Evolutionary conservation across 352 stramenopile species (phyloP), one percentile per base, ranked within the genome.

Genomic region (Phytophthora melonis): DNA sequence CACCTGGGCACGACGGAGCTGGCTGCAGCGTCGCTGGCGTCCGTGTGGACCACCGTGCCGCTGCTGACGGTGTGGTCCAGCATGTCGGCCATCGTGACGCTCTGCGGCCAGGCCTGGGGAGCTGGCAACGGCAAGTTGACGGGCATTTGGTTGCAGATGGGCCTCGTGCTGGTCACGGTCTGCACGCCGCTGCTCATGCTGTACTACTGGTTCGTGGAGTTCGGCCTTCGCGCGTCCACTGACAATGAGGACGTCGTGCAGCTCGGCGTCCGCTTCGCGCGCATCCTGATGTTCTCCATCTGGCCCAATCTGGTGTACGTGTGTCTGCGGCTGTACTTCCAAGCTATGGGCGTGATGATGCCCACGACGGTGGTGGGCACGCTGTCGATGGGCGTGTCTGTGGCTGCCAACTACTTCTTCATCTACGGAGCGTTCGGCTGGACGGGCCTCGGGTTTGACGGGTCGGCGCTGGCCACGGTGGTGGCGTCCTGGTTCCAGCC

Each of bases 131-230:
- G 72, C 19, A 78, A 86, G 34, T 65, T 92, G 32, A 80, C 76
- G n/a, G 87, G 87, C 8, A 69, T 92, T 18, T 93, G 86, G 86
- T 71, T 93, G 54, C 86, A 93, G 60, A 90, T 93, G 80, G 86
- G 84, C 6, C 59, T 90, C 11, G 58, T 49, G 5, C 54, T 78
- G 13, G 71, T 78, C 21, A 68, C 66, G 30, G 1, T 75, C 5
- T 78, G 71, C 27, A 78, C 71, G 8, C 71, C 66, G 3, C 36
- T 30, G 41, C n/a, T 78, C 19, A 78, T 78, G 71, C 60, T 78
- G 27, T 78, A 61, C 53, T 74, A 78, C 66, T 78, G 71, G 71
- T 78, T 70, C 56, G 71, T 78, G 49, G 71, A 66, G 39, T 49
- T 74, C 23, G 70, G 70, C 41, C 43, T 78, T 21, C 36, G 60